Base-by-base conservation (phyloP, 2,329 filamentous ascomycete species). In the Aspergillus sp. region DNA sequence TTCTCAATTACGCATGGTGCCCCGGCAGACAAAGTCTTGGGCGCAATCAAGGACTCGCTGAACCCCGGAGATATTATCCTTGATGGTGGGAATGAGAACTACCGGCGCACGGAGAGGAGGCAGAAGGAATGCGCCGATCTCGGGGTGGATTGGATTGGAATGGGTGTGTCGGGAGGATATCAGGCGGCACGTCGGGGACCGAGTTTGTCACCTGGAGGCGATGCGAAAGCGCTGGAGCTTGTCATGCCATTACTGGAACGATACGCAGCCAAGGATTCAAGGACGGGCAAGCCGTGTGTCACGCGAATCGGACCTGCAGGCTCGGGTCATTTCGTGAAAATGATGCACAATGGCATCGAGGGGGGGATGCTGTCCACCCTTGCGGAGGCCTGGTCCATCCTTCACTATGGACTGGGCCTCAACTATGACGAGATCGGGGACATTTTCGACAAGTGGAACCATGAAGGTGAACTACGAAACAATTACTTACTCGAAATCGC, bases 341-440 rank as follows among this genome's bases (percentile, higher is more conserved):
- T 90, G 87, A 82, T 90, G 4, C 88, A 91, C 70, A 90, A 91
- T 63, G 88, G 87, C 1, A 90, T 91, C 61, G 88, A 91, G 69
- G 87, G 90, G 61, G 88, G 87, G 1, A 89, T 91, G 84, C 84
- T 91, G 77, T 84, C 75, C 55, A 80, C 82, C 0, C 80, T 90
- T 6, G 83, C 83, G 14, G 88, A 91, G 70, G 84, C 84, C 2
- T 91, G 87, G 86, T 80, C 80, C 0, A 80, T 90, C 32, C 84
- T 91, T 77, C 79, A 81, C 39, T 79, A 80, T 49, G 82, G 84
- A 1, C 75, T 90, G 24, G 82, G 81, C 0, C 82, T 90, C 77
- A 72, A 69, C 6, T 81, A 87, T 57, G 83, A 88, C 9, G 82
- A 89, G 64, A 84, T 90, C 52, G 84, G 82, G 0, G 75, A 84